phyloP scores from a whole-genome alignment of 768 basidiomycete species.

The Amanita thiersii region DNA sequence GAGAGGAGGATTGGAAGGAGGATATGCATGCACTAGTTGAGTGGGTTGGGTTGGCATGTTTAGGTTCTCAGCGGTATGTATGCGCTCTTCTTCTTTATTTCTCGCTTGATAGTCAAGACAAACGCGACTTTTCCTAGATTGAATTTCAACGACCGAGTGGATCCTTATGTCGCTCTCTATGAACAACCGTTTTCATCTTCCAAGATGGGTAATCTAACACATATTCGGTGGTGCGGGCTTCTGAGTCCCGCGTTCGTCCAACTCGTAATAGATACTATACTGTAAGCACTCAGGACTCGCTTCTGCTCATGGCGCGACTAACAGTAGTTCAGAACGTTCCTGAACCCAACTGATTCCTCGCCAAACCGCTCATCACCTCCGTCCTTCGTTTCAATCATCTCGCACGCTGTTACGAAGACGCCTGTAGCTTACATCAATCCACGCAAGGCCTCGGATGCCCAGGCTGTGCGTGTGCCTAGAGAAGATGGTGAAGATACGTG shows the following conservation, averaged over 20 bases:
- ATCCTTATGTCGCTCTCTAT: conserved; percentile 65
- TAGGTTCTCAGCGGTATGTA: conserved; percentile 57
- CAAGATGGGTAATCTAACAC: conserved; percentile 36
- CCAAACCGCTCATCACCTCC: neutral
- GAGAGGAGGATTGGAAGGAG: conserved; percentile 42
- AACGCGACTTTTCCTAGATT: conserved; percentile 32
- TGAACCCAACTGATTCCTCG: neutral
- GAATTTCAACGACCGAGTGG: conserved; percentile 51
- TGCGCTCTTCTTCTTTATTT: conserved; percentile 2
- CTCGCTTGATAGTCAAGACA: conserved; percentile 1
- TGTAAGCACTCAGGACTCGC: conserved; percentile 32
- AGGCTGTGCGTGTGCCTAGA: conserved; percentile 3
- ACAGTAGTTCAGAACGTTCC: neutral
- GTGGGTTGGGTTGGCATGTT: conserved; percentile 65
- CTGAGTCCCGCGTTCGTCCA: conserved; percentile 46
- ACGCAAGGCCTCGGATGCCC: conserved; percentile 2
- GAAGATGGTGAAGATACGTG: conserved; percentile 9
- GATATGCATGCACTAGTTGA: conserved; percentile 46
- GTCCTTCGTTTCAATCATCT: conserved; percentile 7
- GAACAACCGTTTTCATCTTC: conserved; percentile 39
- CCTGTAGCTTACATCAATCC: conserved; percentile 9
- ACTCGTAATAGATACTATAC: conserved; percentile 34
- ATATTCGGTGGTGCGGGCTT: conserved; percentile 56
- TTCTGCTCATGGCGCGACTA: too few species aligned
- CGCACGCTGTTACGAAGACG: conserved; percentile 5